Percentiles rank a stretch among this genome's conserved stretches.
Evolutionary conservation across 1,139 yeast genomes (phyloP).

Genomic region (Candida buenavistaensis): DNA sequence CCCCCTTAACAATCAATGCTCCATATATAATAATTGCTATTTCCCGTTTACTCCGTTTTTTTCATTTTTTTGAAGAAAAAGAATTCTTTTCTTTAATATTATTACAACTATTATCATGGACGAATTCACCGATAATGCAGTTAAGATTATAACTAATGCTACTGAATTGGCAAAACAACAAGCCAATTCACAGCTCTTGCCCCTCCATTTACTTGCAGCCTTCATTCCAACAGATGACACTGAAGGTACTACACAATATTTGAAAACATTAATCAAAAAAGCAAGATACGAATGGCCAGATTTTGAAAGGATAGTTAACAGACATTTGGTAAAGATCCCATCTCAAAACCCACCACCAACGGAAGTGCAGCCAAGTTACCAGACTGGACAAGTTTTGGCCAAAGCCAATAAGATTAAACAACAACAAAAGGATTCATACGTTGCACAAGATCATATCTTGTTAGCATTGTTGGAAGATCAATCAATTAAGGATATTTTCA

Average conservation of each 20-base stretch:
- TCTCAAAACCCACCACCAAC: constrained; percentile 86
- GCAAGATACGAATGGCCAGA: constrained; percentile 86
- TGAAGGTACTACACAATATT: constrained; percentile 68
- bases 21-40: background rate
- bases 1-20: constrained; percentile 2
- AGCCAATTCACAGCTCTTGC: constrained; percentile 77
- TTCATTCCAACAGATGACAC: constrained; percentile 70
- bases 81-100: background rate
- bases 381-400: constrained; percentile 67
- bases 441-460: constrained; percentile 92
- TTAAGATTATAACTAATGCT: constrained; percentile 76
- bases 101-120: constrained; percentile 33
- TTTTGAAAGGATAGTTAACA: constrained; percentile 78
- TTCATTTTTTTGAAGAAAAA: background rate
- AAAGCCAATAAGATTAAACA: constrained; percentile 73
- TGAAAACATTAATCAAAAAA: constrained; percentile 82
- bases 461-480: constrained; percentile 82
- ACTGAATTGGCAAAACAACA: constrained; percentile 81
- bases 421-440: constrained; percentile 85
- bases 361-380: constrained; percentile 67
- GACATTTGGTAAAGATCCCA: constrained; percentile 79
- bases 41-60: background rate
- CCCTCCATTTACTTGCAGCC: constrained; percentile 89
- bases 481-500: constrained; percentile 68
- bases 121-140: constrained; percentile 91